Base-by-base conservation (phyloP, 179 eudicot genomes). In the Vitellaria paradoxa region DNA sequence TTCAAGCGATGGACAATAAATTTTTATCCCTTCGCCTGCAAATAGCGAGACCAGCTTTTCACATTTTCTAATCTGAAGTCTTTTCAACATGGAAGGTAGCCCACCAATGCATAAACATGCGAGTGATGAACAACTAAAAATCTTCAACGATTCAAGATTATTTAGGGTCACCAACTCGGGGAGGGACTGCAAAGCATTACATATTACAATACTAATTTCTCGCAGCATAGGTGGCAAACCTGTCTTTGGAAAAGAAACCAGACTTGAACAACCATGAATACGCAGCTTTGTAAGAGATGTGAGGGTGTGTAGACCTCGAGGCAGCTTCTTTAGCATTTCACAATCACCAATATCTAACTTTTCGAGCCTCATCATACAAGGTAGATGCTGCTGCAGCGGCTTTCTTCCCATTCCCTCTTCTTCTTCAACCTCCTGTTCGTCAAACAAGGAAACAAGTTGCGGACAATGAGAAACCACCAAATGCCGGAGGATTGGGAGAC, bases 51-150 rank as follows among this genome's bases (percentile, higher is more conserved):
- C 50, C 75, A 72, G 45, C 17, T 57, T 14, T 40, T 0, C 13
- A 42, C 76, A 73, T 0, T 0, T 0, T 1, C 0, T 0, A 57
- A 73, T 45, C 0, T 0, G 10, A 7, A 73, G 76, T 0, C 13
- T 9, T 13, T 67, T 67, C 5, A 67, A 24, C 3, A 49, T 8
- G 24, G 47, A 7, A 1, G 50, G 70, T 15, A 72, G 64, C 26
- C 65, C 64, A n/a, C 6, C 20, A 9, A 17, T n/a, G 17, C 4
- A 53, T 15, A 53, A 26, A 40, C 2, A 67, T 46, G 20, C 9
- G 24, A 67, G 49, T 17, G 70, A 17, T 67, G 50, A 2, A 42
- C 70, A 67, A 7, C 15, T 11, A 21, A 2, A 49, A 7, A 49
- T 24, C 9, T 0, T 0, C 70, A 67, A 42, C 9, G 0, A 21